Conservation (phyloP, 1,139 yeast genomes). For the Yamadazyma atlantica region DNA sequence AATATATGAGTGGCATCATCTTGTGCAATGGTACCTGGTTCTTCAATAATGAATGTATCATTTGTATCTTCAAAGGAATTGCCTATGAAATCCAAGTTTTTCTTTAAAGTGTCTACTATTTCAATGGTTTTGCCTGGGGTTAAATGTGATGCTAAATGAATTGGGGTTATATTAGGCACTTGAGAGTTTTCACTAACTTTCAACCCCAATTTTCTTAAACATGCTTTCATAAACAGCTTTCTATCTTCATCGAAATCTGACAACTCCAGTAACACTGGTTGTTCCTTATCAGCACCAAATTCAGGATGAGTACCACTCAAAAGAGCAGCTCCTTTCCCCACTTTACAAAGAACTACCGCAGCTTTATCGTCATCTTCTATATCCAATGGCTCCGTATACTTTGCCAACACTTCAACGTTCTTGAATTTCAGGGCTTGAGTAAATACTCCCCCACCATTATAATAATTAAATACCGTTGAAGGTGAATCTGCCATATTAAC, state of each 20-base stretch:
- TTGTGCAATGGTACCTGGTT: conserved; percentile 17
- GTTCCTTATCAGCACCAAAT: conserved; percentile 52
- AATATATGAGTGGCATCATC: conserved; percentile 45
- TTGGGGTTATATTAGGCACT: conserved; percentile 71
- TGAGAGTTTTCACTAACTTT: conserved; percentile 55
- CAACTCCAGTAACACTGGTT: conserved; percentile 10
- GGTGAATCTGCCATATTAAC: conserved; percentile 32
- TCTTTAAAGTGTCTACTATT: conserved; percentile 29
- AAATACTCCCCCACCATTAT: conserved; percentile 89
- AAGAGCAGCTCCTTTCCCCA: conserved; percentile 75
- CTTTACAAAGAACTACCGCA: conserved; percentile 63
- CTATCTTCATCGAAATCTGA: conserved; percentile 49
- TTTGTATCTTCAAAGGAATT: conserved; percentile 49
- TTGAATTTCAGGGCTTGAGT: conserved; percentile 63
- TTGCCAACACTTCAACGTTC: conserved; percentile 70
- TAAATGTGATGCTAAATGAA: conserved; percentile 41
- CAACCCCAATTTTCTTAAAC: conserved; percentile 63
- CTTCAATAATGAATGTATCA: conserved; percentile 54
- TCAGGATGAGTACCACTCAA: conserved; percentile 94
- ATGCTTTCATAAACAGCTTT: conserved; percentile 51
- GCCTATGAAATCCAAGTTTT: conserved; percentile 42
- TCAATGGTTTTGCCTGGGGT: conserved; percentile 21
- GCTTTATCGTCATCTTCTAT: conserved; percentile 55
- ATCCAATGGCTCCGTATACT: conserved; percentile 48
- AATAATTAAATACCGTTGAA: conserved; percentile 41